Percentiles rank a stretch among this genome's conserved stretches.
Conservation (phyloP, 306 rosid genomes). For the Geum urbanum region DNA sequence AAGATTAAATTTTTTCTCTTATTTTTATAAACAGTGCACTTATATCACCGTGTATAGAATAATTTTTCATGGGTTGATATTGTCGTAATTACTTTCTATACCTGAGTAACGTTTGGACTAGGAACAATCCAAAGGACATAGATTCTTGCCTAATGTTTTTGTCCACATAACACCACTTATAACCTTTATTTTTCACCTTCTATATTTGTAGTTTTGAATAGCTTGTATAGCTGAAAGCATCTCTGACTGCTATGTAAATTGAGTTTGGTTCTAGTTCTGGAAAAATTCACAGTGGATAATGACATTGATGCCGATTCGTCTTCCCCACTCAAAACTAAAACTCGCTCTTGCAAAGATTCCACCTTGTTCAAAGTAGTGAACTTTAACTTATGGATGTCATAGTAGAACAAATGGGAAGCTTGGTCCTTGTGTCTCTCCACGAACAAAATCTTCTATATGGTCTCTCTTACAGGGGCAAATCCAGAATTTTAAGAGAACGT, state of each 20-base stretch:
- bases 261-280: not conserved
- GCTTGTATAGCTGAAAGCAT: no score
- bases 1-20: no score
- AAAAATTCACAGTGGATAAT: not conserved
- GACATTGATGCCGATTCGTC: not conserved
- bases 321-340: not conserved
- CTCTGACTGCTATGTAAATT: not conserved
- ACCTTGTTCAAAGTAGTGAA: not conserved
- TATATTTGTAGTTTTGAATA: not conserved
- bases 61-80: no score
- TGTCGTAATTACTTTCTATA: no score
- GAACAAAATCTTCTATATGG: not conserved
- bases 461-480: no score
- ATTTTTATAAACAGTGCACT: no score
- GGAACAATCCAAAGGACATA: not conserved
- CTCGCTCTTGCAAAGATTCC: not conserved
- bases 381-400: not conserved
- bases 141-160: no score
- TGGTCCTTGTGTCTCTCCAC: not conserved
- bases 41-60: no score
- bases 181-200: not conserved
- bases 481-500: no score
- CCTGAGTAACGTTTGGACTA: not conserved
- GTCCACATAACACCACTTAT: not conserved
- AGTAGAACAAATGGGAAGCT: not conserved